Conservation (phyloP, 2,329 filamentous ascomycete species). For the Aspergillus sp. region DNA sequence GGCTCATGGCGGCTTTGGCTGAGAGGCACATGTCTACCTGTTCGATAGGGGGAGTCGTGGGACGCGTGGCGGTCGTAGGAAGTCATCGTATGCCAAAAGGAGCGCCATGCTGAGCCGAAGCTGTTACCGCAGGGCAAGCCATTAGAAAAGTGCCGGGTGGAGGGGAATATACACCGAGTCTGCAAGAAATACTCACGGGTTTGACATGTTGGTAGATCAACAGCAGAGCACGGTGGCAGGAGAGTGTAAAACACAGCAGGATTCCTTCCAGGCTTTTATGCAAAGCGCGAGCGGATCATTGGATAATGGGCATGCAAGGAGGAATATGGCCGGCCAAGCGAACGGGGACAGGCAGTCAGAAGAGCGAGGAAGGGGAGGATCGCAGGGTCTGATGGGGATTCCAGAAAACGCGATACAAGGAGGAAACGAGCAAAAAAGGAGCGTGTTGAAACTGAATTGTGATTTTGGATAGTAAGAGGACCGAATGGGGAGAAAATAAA, state of each 20-base stretch:
- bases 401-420: constrained; percentile 6
- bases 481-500: constrained; percentile 7
- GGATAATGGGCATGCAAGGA: constrained; percentile 8
- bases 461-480: neutral
- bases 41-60: constrained; percentile 89
- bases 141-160: neutral
- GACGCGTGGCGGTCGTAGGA: constrained; percentile 81
- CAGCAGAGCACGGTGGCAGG: neutral
- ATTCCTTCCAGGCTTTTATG: constrained; percentile 10
- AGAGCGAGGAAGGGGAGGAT: constrained; percentile 16
- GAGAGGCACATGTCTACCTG: constrained; percentile 84
- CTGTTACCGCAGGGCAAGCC: constrained; percentile 38
- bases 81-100: constrained; percentile 93
- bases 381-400: constrained; percentile 4
- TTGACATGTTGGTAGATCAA: constrained; percentile 20
- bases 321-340: neutral
- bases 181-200: constrained; percentile 20
- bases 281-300: constrained; percentile 18
- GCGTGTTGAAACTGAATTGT: constrained; percentile 8
- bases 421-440: constrained; percentile 11
- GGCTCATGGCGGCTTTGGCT: constrained; percentile 77
- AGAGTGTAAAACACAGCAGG: constrained; percentile 8
- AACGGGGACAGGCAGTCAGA: constrained; percentile 5
- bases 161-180: neutral
- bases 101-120: constrained; percentile 72